Evolutionary conservation across 148 eudicot genomes (phyloP).

Genomic region (Rhododendron griersonianum): DNA sequence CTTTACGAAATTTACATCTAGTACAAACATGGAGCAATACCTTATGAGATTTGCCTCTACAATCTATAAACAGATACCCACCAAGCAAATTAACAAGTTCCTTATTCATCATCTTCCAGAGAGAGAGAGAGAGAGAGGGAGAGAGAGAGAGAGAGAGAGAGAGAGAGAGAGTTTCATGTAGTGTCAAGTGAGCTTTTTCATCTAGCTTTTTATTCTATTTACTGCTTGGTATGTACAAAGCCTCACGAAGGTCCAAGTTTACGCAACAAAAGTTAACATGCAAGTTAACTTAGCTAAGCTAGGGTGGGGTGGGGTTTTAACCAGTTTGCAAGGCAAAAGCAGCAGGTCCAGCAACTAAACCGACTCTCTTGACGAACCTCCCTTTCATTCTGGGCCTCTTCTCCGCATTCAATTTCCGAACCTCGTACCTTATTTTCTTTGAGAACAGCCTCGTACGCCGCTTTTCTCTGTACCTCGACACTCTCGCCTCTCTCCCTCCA

Average conservation of each 20-base stretch:
- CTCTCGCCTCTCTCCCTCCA: slow-evolving; percentile 84
- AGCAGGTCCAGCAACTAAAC: slow-evolving; percentile 13
- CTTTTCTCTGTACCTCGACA: slow-evolving; percentile 83
- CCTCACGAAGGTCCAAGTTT: background rate
- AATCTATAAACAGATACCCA: background rate
- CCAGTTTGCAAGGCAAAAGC: background rate
- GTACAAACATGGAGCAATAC: background rate
- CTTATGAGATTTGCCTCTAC: background rate
- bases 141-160: background rate
- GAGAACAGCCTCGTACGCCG: slow-evolving; percentile 79
- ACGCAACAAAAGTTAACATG: background rate
- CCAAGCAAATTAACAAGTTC: background rate
- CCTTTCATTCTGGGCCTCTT: slow-evolving; percentile 98
- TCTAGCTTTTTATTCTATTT: background rate
- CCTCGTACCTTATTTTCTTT: slow-evolving; percentile 96
- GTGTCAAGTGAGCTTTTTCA: background rate
- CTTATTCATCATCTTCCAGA: background rate
- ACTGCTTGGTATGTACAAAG: background rate
- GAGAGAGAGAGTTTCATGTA: background rate
- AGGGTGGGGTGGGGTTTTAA: background rate
- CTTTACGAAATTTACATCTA: background rate
- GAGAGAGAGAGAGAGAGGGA: background rate
- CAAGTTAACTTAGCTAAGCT: background rate
- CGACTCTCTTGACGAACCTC: slow-evolving; percentile 79
- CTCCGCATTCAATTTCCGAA: slow-evolving; percentile 88